Conservation (phyloP, 2,329 filamentous ascomycete species). For the Penicillium sp. region DNA sequence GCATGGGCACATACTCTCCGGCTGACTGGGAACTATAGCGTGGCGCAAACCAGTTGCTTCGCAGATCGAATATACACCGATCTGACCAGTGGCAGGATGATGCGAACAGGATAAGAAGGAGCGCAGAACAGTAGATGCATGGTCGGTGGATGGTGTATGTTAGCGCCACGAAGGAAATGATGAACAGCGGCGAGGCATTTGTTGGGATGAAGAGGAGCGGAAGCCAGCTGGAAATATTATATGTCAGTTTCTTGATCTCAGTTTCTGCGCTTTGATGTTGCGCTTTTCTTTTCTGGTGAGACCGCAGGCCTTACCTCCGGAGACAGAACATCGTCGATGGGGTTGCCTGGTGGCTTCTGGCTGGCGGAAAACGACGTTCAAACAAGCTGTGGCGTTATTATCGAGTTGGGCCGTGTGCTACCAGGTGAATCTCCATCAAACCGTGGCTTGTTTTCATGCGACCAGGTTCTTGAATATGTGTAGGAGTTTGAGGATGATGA, state of each 20-base stretch:
- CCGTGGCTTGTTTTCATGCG: not conserved
- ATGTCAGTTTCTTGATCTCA: not conserved
- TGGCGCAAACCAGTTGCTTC: constrained; percentile 91
- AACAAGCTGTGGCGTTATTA: not conserved
- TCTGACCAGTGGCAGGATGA: constrained; percentile 89
- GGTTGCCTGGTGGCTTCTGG: not conserved
- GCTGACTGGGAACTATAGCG: constrained; percentile 50
- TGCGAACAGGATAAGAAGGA: constrained; percentile 91
- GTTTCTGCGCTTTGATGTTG: not conserved
- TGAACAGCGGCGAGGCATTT: constrained; percentile 80
- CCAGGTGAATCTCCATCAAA: not conserved
- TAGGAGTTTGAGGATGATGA: not conserved
- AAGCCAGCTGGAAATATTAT: constrained; percentile 64
- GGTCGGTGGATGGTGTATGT: constrained; percentile 96
- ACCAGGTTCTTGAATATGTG: not conserved
- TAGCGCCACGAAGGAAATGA: constrained; percentile 85
- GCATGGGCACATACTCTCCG: constrained; percentile 4
- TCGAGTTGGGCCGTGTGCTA: not conserved
- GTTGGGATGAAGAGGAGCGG: constrained; percentile 86
- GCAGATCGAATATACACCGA: constrained; percentile 89
- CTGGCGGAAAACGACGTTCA: not conserved
- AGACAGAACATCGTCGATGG: constrained; percentile 63
- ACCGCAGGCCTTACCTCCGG: constrained; percentile 53
- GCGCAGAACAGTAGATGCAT: constrained; percentile 95
- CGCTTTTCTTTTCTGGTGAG: not conserved